Evolutionary conservation across 306 rosid genomes (phyloP).

Genomic region (Neltuma alba): DNA sequence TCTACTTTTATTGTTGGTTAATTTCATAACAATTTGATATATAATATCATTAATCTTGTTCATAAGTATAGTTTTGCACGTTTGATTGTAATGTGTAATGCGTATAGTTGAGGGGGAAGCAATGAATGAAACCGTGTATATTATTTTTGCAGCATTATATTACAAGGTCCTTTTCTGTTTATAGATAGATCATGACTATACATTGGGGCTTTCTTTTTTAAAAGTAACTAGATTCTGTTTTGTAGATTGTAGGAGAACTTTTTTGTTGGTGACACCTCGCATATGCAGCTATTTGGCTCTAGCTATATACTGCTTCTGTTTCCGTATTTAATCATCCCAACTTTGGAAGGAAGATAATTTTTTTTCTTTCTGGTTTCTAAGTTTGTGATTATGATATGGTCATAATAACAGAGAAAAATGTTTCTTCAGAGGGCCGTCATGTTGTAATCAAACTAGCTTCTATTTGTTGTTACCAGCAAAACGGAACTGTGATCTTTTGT

Average conservation of each 20-base stretch:
- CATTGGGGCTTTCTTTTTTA: not conserved
- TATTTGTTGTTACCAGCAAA: not conserved
- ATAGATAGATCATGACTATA: conserved; percentile 33
- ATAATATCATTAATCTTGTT: no score
- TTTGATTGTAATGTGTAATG: not conserved
- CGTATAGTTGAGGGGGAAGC: not conserved
- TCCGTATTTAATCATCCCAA: not conserved
- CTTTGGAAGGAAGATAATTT: not conserved
- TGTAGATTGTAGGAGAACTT: not conserved
- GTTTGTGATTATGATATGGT: not conserved
- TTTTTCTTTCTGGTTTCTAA: not conserved
- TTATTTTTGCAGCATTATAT: not conserved
- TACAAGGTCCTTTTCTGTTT: not conserved
- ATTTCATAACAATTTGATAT: no score
- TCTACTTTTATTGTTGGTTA: no score
- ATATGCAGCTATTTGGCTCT: conserved; percentile 16
- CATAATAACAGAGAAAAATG: not conserved
- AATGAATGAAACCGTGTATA: not conserved
- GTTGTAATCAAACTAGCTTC: not conserved
- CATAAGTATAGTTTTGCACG: not conserved
- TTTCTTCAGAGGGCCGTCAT: not conserved
- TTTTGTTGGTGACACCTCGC: not conserved
- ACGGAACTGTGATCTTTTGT: not conserved
- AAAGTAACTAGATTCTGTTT: conserved; percentile 9
- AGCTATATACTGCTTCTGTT: not conserved